Evolutionary conservation across 108 stramenopile species (phyloP), one percentile per base, ranked within the genome.

Genomic region (Stephanodiscus triporus): DNA sequence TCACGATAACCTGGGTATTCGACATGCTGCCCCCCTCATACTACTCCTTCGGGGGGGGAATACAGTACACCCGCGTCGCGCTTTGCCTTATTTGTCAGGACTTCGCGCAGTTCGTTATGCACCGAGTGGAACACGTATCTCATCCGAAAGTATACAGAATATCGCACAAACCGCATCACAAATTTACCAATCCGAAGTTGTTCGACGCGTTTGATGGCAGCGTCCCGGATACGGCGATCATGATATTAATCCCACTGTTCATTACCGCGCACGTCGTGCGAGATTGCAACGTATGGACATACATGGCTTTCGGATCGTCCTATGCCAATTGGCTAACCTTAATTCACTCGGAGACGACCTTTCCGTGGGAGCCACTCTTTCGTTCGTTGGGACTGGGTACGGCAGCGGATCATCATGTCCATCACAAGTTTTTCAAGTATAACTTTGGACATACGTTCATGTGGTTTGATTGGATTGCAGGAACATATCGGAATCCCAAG

Each of bases 381-480:
- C 88, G 88, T 5, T 27, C 6, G 6, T 45, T 95, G 27, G 95
- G 94, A 11, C 84, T 97, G 48, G 96, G 96, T 1, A 97, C 96
- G 27, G 82, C 93, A 9, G 93, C 86, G 9, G 94, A 97, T 80
- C 97, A 98, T 87, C 94, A 95, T 73, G 94, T 96, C n/a, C 97
- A 98, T 82, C 97, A 98, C 75, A 92, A 88, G 62, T 80, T 96
- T 72, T 98, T 96, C 90, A 91, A 89, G 65, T 96, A 85, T 73
- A 98, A 98, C 77, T 97, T 86, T 73, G 96, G 97, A 24, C 97
- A 98, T 82, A 86, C 95, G 66, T 96, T 97, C 84, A 93, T 95
- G 89, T 95, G 94, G 93, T 96, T 88, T 75, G 97, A 98, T 88
- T 68, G 72, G 76, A 38, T 92, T 2, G 64, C 73, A 20, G 91